Base-by-base conservation (phyloP, 2,329 filamentous ascomycete genomes). In the Monilinia polystroma region DNA sequence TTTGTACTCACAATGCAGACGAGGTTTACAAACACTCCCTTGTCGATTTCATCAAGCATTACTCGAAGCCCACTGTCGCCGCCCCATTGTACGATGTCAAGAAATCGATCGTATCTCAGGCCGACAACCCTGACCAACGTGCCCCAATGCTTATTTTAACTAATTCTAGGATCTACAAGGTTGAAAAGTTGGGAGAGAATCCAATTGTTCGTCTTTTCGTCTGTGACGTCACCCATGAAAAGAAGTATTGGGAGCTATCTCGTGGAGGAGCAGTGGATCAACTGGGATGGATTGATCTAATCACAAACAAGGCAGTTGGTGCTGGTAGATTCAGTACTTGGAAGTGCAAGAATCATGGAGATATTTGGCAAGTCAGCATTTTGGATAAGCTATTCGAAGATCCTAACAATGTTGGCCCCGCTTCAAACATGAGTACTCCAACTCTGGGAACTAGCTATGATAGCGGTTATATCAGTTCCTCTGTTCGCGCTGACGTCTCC, bases 111-210 rank as follows among this genome's bases (percentile, higher is more conserved):
- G 4, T 38, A 16, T 6, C 41, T 29, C 43, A 43, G 12, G 6
- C 23, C 10, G 7, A 16, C 0, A 59, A 65, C n/a, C 63, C 63
- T 41, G 29, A 51, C 14, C 10, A 23, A 7, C 54, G 43, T 3
- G 41, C 38, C 16, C 54, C 63, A 0, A 65, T 65, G 63, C 41
- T 51, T n/a, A 18, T 65, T 1, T n/a, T 59, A 20, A 23, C 63
- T 3, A 43, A 45, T 8, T 43, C n/a, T 26, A n/a, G 54, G 4
- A 23, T 52, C 4, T 65, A 58, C 23, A 51, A 29, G 6, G 54
- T 49, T 4, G n/a, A 38, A 14, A 65, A 59, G 18, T 0, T 26
- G 23, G 63, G 53, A 59, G 43, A 59, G 2, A 8, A 65, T 59
- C 10, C 16, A 10, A 10, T 57, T 6, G 14, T 38, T 14, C 53